Base-by-base conservation (phyloP, 1,284 basidiomycete species). In the Xanthoconium separans region DNA sequence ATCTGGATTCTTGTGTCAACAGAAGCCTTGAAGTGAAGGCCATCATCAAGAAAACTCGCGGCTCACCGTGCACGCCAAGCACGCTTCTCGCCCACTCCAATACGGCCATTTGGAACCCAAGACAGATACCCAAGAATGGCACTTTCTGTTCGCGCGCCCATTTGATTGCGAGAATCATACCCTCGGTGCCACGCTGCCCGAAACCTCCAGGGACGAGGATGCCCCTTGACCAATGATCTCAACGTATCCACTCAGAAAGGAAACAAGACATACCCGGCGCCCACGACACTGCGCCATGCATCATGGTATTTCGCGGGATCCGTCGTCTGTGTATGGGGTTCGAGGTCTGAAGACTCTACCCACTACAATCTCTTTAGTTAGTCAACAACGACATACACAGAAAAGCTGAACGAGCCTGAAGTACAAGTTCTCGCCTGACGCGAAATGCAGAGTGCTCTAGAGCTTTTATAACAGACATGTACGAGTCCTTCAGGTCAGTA, bases 381-480 rank as follows among this genome's bases (percentile, higher is more conserved):
- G 57, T 10, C 20, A 34, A 13, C 22, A 31, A 58, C 12, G 24
- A 51, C n/a, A 27, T 27, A 44, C 34, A 51, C 47, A 7, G 18
- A 48, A 57, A 16, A 18, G 36, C 47, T 33, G 12, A 11, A 74
- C 81, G 47, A 61, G 89, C 93, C 65, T 92, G 82, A 29, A 97
- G 78, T 53, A 79, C 79, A 41, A 98, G 80, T 69, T 92, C 95
- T 57, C 93, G 80, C 56, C 87, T 88, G 59, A 95, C 91, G 47
- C 93, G 84, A 77, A 99, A 92, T 1, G 95, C 92, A 6, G 96
- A 94, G 73, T 99, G 96, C 73, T 99, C 96, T 41, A 99, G 81
- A 27, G 97, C 86, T 77, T 99, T 99, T 69, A 89, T 89, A 50
- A 99, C 97, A 36, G 91, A 95, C 92, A 98, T 98, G 74, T 99